Evolutionary conservation across 257 asterid species (phyloP).

Genomic region (Cruciata laevipes): DNA sequence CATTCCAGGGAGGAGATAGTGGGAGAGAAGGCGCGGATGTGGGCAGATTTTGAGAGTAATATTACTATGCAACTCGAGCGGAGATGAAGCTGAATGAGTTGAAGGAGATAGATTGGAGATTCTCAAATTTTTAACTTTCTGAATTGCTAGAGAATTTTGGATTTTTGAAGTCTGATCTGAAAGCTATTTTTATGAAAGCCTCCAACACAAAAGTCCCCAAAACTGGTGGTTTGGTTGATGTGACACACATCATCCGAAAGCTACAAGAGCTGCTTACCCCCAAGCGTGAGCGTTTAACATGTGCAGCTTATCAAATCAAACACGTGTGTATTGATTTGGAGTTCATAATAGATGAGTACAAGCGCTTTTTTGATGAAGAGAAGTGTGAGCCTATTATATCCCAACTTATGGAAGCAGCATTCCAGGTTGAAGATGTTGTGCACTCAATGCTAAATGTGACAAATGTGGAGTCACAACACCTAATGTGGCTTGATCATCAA

Average conservation of each 20-base stretch:
- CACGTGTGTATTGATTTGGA: neutral
- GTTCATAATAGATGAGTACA: neutral
- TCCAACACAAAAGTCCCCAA: neutral
- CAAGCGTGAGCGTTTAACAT: neutral
- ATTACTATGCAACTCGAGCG: neutral
- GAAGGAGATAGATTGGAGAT: neutral
- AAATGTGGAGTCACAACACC: neutral
- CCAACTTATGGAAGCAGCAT: neutral
- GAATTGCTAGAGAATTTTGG: neutral
- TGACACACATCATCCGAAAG: neutral
- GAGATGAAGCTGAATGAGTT: no score
- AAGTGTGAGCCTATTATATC: neutral
- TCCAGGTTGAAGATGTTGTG: neutral
- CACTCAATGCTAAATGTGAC: slow-evolving; percentile 7
- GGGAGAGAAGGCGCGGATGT: neutral
- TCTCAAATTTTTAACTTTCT: neutral
- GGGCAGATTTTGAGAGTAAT: neutral
- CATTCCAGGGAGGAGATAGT: neutral
- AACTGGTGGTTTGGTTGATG: neutral
- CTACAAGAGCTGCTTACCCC: neutral
- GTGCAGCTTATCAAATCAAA: neutral
- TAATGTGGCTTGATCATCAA: slow-evolving; percentile 14
- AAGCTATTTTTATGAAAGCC: neutral
- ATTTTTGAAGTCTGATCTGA: neutral
- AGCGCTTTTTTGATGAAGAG: neutral